These are phyloP conservation scores for Vaccinium vitisidaea DNA, from an alignment of 148 eudicot species.

Conservation along the genomic window DNA sequence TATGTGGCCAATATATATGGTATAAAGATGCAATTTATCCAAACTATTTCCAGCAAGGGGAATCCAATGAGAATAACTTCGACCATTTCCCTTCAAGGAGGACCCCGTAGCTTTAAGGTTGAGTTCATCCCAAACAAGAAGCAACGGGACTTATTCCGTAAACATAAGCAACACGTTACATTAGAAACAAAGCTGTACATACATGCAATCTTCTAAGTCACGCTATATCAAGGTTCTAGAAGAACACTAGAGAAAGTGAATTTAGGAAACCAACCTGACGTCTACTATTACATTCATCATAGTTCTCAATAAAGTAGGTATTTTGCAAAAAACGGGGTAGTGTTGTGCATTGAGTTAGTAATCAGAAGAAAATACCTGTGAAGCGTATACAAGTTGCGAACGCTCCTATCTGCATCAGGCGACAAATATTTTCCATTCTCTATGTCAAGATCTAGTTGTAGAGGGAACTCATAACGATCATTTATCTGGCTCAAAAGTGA, in stretches of 20 bases:
- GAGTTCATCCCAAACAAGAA: not conserved
- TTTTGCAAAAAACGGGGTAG: not conserved
- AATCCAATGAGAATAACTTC: not conserved
- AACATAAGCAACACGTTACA: not conserved
- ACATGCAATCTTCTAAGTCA: not conserved
- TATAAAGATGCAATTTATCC: slow-evolving; percentile 1
- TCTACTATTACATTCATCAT: not conserved
- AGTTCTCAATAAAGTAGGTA: not conserved
- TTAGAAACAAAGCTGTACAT: slow-evolving; percentile 1
- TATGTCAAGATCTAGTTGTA: slow-evolving; percentile 79
- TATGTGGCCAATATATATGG: not conserved
- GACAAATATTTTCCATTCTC: slow-evolving; percentile 75
- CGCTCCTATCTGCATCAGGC: slow-evolving; percentile 79
- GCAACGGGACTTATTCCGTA: not conserved
- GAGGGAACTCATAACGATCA: slow-evolving; percentile 86
- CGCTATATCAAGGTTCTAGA: not conserved
- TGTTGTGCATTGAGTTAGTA: not conserved
- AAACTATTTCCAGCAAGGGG: not conserved
- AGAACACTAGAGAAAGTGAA: not conserved
- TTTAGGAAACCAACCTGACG: not conserved
- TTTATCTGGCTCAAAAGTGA: slow-evolving; percentile 47
- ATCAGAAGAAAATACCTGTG: slow-evolving; percentile 51
- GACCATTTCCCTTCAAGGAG: not conserved
- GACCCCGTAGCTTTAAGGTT: not conserved
- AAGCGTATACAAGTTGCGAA: slow-evolving; percentile 77